Evolutionary conservation across 2,329 filamentous ascomycete species (phyloP).

Genomic region (Alternaria tenuissima): DNA sequence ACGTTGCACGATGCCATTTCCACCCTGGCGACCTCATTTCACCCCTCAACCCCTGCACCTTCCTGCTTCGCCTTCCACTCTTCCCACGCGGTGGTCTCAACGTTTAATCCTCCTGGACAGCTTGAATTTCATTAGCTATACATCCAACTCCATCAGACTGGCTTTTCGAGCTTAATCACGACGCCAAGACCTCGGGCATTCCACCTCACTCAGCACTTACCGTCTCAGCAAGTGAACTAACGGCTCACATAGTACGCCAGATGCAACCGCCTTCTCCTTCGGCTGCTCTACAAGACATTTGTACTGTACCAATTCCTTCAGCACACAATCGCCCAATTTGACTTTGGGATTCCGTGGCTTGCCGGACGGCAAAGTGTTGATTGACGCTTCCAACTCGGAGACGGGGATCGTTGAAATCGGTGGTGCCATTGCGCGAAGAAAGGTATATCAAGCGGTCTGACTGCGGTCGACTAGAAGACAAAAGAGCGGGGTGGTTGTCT

Average conservation of each 20-base stretch:
- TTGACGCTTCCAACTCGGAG: conserved; percentile 58
- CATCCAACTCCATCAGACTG: neutral
- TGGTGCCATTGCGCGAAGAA: conserved; percentile 60
- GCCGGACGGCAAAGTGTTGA: conserved; percentile 62
- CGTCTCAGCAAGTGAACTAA: conserved; percentile 66
- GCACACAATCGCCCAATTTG: conserved; percentile 62
- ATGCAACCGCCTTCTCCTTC: conserved; percentile 46
- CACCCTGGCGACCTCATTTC: neutral
- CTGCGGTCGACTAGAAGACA: neutral
- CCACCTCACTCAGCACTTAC: conserved; percentile 53
- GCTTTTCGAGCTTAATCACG: neutral
- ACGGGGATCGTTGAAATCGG: conserved; percentile 63
- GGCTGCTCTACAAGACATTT: conserved; percentile 63
- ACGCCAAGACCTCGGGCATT: conserved; percentile 10
- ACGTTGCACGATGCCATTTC: neutral
- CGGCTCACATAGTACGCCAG: conserved; percentile 62
- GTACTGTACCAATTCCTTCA: conserved; percentile 70
- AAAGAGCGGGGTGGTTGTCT: neutral
- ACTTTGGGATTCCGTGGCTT: conserved; percentile 63
- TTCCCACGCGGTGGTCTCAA: conserved; percentile 71
- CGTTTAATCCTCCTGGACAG: conserved; percentile 63
- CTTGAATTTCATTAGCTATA: conserved; percentile 35
- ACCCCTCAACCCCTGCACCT: conserved; percentile 3
- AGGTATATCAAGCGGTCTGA: neutral
- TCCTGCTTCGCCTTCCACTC: conserved; percentile 47